Base-by-base conservation (phyloP, 2,329 filamentous ascomycete genomes). In the Ceratocystis diversiconidia region DNA sequence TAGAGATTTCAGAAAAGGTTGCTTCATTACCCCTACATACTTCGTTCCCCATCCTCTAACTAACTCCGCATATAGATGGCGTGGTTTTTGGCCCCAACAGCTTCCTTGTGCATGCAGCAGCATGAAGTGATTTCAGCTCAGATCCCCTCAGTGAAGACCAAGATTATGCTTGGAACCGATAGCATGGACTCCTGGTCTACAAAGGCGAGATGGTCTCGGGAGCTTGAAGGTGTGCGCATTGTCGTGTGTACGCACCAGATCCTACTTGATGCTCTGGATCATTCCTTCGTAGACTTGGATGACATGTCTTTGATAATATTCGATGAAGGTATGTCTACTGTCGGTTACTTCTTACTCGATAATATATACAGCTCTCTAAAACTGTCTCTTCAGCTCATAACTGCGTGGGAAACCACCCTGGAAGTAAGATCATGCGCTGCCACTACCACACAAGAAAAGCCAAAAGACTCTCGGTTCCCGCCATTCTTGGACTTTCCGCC, bases 171-270 rank as follows among this genome's bases (percentile, higher is more conserved):
- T 10, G 87, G 91, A 10, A 75, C 80, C 15, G 86, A 90, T 68
- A 82, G 84, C 57, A 79, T 91, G 1, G 84, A 94, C 19, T 80
- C 83, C 43, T 96, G 91, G 90, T 85, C 82, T 0, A 79, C 83
- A 5, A 79, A 84, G 69, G 70, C 74, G 1, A 78, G 84, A 1
- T 95, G 91, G 91, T 78, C 88, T 66, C 78, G 77, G 0, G 79
- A 87, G 1, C 76, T 95, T 0, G 70, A 76, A 2, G 84, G 86
- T 61, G 79, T 88, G 25, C 80, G 83, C 1, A 79, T 95, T n/a
- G 82, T 95, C 4, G 80, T 95, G 1, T 90, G 88, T 0, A 94
- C 91, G 0, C 85, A 87, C 67, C 85, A 88, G 67, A 80, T 95
- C 1, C 78, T 95, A 12, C 76, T 83, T 2, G 88, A 95, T 73